phyloP scores from a whole-genome alignment of 106 monocot genomes.

The Acorus calamus region DNA sequence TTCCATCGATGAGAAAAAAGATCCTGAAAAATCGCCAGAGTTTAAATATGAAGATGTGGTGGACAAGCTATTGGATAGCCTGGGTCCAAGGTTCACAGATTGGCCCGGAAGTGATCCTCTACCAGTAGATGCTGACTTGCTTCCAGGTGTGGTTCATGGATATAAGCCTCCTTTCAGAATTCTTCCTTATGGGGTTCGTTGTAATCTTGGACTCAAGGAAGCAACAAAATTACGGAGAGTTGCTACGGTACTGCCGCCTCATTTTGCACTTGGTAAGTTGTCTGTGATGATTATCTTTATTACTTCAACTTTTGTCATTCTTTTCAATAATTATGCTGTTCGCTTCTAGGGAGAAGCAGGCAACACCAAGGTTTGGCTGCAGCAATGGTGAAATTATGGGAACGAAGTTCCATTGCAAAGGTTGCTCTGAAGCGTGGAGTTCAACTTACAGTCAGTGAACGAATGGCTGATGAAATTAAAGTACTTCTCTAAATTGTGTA shows the following conservation, averaged over 20 bases:
- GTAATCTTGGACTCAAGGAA: slow-evolving; percentile 60
- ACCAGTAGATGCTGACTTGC: slow-evolving; percentile 95
- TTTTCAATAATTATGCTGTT: background rate
- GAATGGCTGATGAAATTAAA: slow-evolving; percentile 94
- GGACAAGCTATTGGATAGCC: slow-evolving; percentile 66
- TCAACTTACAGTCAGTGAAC: slow-evolving; percentile 91
- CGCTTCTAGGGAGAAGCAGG: slow-evolving; percentile 72
- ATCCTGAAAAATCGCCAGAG: slow-evolving; percentile 19
- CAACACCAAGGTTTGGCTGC: slow-evolving; percentile 86
- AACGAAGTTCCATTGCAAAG: slow-evolving; percentile 88
- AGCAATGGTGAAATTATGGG: slow-evolving; percentile 89
- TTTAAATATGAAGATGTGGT: slow-evolving; percentile 64
- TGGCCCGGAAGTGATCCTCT: slow-evolving; percentile 85
- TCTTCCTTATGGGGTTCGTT: slow-evolving; percentile 76
- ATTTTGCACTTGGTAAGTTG: slow-evolving; percentile 88
- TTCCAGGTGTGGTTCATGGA: slow-evolving; percentile 60
- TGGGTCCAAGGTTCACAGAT: slow-evolving; percentile 76
- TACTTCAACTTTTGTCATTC: background rate
- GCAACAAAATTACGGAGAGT: slow-evolving; percentile 66
- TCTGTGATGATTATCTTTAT: background rate
- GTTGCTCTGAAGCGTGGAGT: slow-evolving; percentile 89
- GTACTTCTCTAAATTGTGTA: slow-evolving; percentile 18
- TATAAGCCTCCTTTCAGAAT: slow-evolving; percentile 80
- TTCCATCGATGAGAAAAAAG: slow-evolving; percentile 12
- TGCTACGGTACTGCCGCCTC: slow-evolving; percentile 77